phyloP scores from a whole-genome alignment of 73 alveolate genomes.

The Paramecium sonneborni region DNA sequence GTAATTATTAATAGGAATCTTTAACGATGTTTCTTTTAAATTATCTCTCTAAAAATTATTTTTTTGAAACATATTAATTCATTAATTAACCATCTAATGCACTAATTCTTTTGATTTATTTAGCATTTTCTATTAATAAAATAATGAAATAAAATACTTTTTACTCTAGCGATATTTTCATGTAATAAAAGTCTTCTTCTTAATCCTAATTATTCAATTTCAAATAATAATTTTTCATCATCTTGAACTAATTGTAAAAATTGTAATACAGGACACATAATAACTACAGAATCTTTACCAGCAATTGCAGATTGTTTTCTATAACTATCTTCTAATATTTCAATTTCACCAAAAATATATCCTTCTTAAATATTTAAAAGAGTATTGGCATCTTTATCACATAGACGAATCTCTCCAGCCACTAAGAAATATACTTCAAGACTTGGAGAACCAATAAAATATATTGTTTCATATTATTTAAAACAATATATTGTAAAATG shows the following conservation, averaged over 20 bases:
- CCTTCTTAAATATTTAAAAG: constrained; percentile 15
- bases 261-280: background rate
- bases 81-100: background rate
- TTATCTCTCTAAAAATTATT: background rate
- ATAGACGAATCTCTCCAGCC: constrained; percentile 14
- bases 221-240: background rate
- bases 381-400: constrained; percentile 18
- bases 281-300: background rate
- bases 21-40: background rate
- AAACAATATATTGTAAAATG: background rate
- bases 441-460: constrained; percentile 5
- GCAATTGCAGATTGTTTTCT: background rate
- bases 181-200: constrained; percentile 13
- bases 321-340: background rate
- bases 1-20: background rate
- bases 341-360: constrained; percentile 35
- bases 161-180: background rate
- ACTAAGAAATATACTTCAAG: constrained; percentile 27
- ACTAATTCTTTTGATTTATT: background rate
- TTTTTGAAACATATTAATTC: background rate
- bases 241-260: background rate
- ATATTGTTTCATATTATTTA: constrained; percentile 36
- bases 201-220: constrained; percentile 21
- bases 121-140: background rate
- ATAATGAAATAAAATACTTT: background rate